phyloP scores from a whole-genome alignment of 1,284 basidiomycete genomes.

The Agaricales sp. region DNA sequence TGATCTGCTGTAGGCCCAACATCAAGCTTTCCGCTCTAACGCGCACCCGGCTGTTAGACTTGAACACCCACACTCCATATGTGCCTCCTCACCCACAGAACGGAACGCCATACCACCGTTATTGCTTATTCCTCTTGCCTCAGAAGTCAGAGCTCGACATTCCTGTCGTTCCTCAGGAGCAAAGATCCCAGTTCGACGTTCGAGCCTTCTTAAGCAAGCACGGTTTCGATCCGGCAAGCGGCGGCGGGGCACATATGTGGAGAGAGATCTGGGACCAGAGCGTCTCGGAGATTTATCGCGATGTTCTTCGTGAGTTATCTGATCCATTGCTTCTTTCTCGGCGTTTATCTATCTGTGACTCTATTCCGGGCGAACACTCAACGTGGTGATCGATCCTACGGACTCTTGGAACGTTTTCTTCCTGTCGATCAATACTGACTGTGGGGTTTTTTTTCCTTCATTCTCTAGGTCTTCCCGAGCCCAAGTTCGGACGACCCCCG shows the following conservation, averaged over 20 bases:
- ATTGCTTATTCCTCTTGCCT: constrained; percentile 68
- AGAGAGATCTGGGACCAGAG: constrained; percentile 65
- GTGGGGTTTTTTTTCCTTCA: no score
- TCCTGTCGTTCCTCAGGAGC: constrained; percentile 23
- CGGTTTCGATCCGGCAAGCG: constrained; percentile 39
- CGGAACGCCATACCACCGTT: constrained; percentile 82
- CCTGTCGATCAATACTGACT: no score
- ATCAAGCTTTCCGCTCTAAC: not conserved
- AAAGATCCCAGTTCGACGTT: constrained; percentile 54
- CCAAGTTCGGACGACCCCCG: not conserved
- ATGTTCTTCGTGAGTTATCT: constrained; percentile 53
- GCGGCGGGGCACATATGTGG: constrained; percentile 80
- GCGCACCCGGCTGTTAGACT: not conserved
- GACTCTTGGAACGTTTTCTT: no score
- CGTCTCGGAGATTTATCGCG: constrained; percentile 57
- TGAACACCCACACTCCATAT: constrained; percentile 57
- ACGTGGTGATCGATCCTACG: no score
- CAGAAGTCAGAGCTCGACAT: constrained; percentile 40
- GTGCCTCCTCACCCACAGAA: constrained; percentile 82
- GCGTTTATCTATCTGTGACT: constrained; percentile 9
- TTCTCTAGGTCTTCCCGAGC: not conserved
- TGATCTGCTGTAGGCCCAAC: not conserved
- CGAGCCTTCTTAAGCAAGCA: constrained; percentile 49
- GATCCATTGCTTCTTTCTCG: constrained; percentile 8
- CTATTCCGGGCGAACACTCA: constrained; percentile 34